These are phyloP conservation scores for Pseudopyrenochaeta lycopersici DNA, from an alignment of 2,329 filamentous ascomycete genomes.

Conservation along the genomic window DNA sequence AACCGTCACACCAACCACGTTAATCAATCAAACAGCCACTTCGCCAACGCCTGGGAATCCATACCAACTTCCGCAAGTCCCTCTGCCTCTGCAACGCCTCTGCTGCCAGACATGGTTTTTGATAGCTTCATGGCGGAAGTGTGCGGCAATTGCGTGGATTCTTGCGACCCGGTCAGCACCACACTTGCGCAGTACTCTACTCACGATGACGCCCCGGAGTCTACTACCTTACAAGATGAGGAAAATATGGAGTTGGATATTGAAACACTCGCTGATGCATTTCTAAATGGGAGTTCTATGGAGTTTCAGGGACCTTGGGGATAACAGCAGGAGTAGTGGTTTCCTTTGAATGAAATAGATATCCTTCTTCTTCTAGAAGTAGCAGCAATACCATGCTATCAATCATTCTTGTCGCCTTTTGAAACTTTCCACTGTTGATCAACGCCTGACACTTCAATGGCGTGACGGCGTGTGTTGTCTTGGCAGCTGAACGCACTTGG, in stretches of 20 bases:
- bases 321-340: background rate
- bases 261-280: background rate
- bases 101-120: background rate
- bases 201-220: background rate
- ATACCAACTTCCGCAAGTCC: background rate
- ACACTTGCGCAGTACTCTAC: background rate
- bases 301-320: background rate
- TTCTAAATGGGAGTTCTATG: background rate
- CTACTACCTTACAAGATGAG: background rate
- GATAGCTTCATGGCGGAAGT: background rate
- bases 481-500: too few relatives aligned
- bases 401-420: background rate
- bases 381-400: background rate
- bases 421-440: too few relatives aligned
- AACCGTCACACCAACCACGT: slow-evolving; percentile 11
- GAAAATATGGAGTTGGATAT: background rate
- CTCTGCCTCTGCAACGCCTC: background rate
- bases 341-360: background rate
- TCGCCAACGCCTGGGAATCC: background rate
- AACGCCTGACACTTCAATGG: too few relatives aligned
- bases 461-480: too few relatives aligned
- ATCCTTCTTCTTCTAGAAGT: background rate
- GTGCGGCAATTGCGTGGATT: background rate
- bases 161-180: background rate
- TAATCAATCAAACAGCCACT: background rate